phyloP scores from a whole-genome alignment of 2,329 filamentous ascomycete genomes.

The Cercospora sojina region DNA sequence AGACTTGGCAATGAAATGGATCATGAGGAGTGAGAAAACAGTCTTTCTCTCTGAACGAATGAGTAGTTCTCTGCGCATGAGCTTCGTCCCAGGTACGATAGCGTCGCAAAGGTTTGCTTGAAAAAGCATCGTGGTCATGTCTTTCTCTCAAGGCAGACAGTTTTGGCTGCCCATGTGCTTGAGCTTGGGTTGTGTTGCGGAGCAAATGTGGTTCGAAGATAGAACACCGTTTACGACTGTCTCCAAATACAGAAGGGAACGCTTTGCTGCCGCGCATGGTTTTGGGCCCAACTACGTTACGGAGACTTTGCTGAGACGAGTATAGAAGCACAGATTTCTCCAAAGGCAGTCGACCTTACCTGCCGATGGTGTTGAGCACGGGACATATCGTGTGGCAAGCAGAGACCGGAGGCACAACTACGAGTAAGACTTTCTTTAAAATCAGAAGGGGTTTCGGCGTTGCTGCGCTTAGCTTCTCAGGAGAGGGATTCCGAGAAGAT shows the following conservation, averaged over 20 bases:
- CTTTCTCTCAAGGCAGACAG: not conserved
- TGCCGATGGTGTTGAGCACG: no score
- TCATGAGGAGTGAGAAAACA: not conserved
- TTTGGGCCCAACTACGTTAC: not conserved
- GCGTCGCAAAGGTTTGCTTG: no score
- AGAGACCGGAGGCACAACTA: not conserved
- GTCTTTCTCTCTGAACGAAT: not conserved
- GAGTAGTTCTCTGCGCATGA: not conserved
- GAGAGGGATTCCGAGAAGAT: no score
- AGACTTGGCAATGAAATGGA: not conserved
- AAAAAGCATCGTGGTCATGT: not conserved
- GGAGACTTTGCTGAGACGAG: not conserved
- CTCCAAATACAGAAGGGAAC: not conserved
- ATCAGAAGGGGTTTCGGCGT: not conserved
- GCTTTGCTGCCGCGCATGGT: not conserved
- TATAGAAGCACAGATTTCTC: not conserved
- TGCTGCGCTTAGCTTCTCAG: no score
- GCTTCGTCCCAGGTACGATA: not conserved
- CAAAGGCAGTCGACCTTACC: no score
- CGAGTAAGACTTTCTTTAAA: not conserved
- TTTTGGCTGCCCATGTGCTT: not conserved
- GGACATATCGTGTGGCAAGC: not conserved
- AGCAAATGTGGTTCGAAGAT: not conserved
- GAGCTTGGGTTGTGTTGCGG: not conserved
- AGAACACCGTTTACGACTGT: not conserved